Evolutionary conservation across 768 basidiomycete genomes (phyloP), one percentile per base, ranked within the genome.

Genomic region (Boletus huronensis): DNA sequence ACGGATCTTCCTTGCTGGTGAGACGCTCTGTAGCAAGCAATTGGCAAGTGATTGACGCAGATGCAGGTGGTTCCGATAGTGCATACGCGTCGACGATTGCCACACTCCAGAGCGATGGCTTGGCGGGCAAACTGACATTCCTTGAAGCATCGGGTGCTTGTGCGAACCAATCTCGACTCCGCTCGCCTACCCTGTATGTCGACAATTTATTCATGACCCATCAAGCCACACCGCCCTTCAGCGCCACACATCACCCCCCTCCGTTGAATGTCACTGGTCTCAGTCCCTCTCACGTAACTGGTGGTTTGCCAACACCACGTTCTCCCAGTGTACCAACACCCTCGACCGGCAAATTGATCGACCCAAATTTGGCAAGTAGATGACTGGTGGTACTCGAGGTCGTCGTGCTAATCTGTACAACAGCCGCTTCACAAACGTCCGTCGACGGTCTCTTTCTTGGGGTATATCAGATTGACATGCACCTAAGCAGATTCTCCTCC

Each of bases 341-440:
- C 48, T 56, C 55, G 34, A 59, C 48, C 43, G 71, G 59, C 66
- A 72, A 72, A 51, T 31, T 66, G 73, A 75, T 88, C 55, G 88
- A 90, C 66, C 84, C 85, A 31, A 80, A 76, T 42, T 71, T 88
- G 76, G 87, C 83, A 68, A 64, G 78, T 69, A 25, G n/a, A 13
- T 34, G 32, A 53, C 10, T 40, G 3, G 16, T 31, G 11, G 23
- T 28, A 31, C 11, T 5, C 34, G 42, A 28, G 26, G 17, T 52
- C 28, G 26, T 34, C 25, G 6, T 32, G 45, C 54, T 68, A n/a
- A 65, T 41, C 19, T 26, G 34, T 26, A 57, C 38, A 32, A 50
- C 61, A 90, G 88, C 87, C 87, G 32, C 74, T 90, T 52, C 88
- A 90, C 64, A 88, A 88, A 75, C 87, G 88, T 87, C 67, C 55